Percentiles rank a stretch among this genome's conserved stretches.
Evolutionary conservation across 2,329 filamentous ascomycete species (phyloP).

Genomic region (Fusarium tuaranense): DNA sequence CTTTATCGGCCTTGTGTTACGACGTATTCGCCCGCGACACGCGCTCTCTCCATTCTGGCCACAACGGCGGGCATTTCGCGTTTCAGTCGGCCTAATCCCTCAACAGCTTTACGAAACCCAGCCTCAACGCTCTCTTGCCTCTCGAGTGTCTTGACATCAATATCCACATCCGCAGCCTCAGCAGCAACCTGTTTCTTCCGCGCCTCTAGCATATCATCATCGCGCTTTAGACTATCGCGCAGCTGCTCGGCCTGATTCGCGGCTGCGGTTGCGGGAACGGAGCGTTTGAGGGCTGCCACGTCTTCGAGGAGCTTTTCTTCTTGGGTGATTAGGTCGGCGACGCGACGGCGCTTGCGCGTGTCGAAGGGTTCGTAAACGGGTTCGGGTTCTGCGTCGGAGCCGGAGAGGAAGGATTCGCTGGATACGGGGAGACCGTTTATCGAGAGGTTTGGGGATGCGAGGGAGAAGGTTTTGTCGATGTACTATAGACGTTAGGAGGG

Average conservation of each 20-base stretch:
- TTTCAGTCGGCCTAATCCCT: conserved; percentile 65
- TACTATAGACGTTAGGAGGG: conserved; percentile 39
- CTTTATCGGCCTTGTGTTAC: conserved; percentile 50
- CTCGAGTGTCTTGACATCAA: conserved; percentile 54
- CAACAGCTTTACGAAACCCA: conserved; percentile 61
- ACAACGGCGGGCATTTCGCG: conserved; percentile 71
- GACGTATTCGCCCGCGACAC: conserved; percentile 69
- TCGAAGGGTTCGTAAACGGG: conserved; percentile 70
- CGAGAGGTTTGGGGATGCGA: conserved; percentile 69
- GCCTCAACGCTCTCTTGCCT: conserved; percentile 58
- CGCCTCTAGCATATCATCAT: conserved; percentile 58
- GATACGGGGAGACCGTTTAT: conserved; percentile 71
- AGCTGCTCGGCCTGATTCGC: conserved; percentile 55
- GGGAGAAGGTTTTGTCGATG: conserved; percentile 69
- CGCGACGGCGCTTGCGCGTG: conserved; percentile 66
- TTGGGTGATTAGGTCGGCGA: conserved; percentile 70
- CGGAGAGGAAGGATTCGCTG: conserved; percentile 52
- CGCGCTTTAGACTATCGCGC: conserved; percentile 54
- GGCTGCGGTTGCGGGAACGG: conserved; percentile 61
- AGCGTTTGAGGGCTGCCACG: conserved; percentile 70
- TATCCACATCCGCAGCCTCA: conserved; percentile 32
- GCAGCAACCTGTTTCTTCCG: conserved; percentile 33
- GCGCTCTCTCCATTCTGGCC: conserved; percentile 74
- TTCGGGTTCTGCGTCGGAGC: conserved; percentile 36
- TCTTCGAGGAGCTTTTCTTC: conserved; percentile 74